Conservation (phyloP, 2,329 filamentous ascomycete genomes). For the Colletotrichum liaoningense region DNA sequence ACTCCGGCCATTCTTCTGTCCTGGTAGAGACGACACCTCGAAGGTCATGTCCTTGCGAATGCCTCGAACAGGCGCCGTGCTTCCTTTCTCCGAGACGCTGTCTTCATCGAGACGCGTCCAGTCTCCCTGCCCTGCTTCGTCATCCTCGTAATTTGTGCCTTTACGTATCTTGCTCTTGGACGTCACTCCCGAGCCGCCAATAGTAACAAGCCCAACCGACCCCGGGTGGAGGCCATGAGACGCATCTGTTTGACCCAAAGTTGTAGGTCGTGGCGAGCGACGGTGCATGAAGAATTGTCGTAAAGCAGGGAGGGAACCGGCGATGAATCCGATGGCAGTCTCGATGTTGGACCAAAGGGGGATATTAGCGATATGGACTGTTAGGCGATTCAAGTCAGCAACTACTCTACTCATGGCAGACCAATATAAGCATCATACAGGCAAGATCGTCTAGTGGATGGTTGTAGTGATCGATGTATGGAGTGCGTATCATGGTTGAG, state of each 20-base stretch:
- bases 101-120: slow-evolving; percentile 37
- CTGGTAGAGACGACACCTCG: not conserved
- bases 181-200: slow-evolving; percentile 29
- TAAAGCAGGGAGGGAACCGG: slow-evolving; percentile 36
- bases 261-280: not conserved
- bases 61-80: slow-evolving; percentile 33
- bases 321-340: slow-evolving; percentile 37
- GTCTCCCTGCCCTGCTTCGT: slow-evolving; percentile 24
- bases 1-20: not conserved
- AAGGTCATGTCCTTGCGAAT: slow-evolving; percentile 34
- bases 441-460: slow-evolving; percentile 30
- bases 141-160: slow-evolving; percentile 20
- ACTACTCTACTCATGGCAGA: too few relatives aligned
- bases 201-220: slow-evolving; percentile 31
- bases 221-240: not conserved
- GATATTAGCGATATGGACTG: slow-evolving; percentile 38
- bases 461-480: slow-evolving; percentile 39
- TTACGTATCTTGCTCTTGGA: slow-evolving; percentile 30
- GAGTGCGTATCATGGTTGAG: slow-evolving; percentile 38
- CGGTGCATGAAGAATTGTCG: slow-evolving; percentile 25
- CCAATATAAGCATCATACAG: slow-evolving; percentile 11
- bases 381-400: not conserved
- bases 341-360: slow-evolving; percentile 38
- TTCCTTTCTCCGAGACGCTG: slow-evolving; percentile 32
- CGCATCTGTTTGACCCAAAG: slow-evolving; percentile 5